Conservation (phyloP, 176 grass and related monocot species). For the Areca catechu region DNA sequence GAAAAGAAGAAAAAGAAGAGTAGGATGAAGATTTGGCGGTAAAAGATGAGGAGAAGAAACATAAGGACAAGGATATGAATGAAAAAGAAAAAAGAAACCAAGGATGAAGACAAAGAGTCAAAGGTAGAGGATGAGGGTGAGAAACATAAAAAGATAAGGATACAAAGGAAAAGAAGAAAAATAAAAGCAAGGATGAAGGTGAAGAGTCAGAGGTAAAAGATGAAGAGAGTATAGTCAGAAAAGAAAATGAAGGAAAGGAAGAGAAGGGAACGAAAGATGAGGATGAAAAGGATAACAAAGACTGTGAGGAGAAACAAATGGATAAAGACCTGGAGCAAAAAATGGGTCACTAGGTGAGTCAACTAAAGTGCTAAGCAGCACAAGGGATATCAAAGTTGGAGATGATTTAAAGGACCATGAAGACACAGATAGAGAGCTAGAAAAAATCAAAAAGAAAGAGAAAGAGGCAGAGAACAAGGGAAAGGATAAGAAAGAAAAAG, state of each 20-base stretch:
- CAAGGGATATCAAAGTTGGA: no score
- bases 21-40: neutral
- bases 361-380: no score
- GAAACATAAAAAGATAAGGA: slow-evolving; percentile 27
- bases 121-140: slow-evolving; percentile 21
- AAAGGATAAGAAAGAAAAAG: slow-evolving; percentile 18
- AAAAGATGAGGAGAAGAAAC: slow-evolving; percentile 25
- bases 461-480: neutral
- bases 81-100: slow-evolving; percentile 19
- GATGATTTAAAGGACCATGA: no score
- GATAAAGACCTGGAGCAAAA: neutral
- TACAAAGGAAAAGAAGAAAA: slow-evolving; percentile 28
- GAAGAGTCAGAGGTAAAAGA: slow-evolving; percentile 17
- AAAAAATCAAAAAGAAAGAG: slow-evolving; percentile 1
- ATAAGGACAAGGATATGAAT: slow-evolving; percentile 15
- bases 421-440: no score
- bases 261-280: neutral
- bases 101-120: slow-evolving; percentile 20
- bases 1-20: slow-evolving; percentile 20
- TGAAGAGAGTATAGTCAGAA: neutral
- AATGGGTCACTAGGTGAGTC: no score
- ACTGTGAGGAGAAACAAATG: neutral
- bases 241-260: slow-evolving; percentile 12
- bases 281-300: no score
- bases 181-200: slow-evolving; percentile 9